Base-by-base conservation (phyloP, 2,329 filamentous ascomycete genomes). In the Drechmeria coniospora region DNA sequence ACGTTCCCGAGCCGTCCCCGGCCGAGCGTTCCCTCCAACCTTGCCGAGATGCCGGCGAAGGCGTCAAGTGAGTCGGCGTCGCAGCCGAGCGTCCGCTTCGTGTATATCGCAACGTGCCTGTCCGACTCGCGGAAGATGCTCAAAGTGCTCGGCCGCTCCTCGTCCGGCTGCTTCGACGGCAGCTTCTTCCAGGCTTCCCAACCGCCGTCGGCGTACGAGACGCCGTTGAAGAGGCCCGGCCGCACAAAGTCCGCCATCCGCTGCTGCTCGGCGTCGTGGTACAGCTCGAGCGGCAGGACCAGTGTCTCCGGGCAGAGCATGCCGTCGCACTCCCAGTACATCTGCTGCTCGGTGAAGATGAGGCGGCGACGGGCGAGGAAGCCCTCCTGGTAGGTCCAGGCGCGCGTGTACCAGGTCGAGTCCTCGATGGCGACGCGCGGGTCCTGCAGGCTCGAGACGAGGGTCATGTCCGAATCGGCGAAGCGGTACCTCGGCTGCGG, bases 301-400 rank as follows among this genome's bases (percentile, higher is more conserved):
- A 53, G 33, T 3, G 47, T 45, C 28, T 54, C 51, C 1, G 50
- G 50, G 28, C 50, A 54, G 5, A 46, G 42, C 51, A 54, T 53
- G 25, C 48, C 49, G 23, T 44, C 50, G 21, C 53, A 57, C 21
- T 57, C 49, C 42, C 51, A 56, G 29, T 53, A 56, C 41, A 53
- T 49, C 30, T 56, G 49, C 19, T 49, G 40, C n/a, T 50, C 42
- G 5, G 53, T 55, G 19, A 57, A 57, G 21, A 56, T 41, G 6
- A 57, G 45, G 3, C 53, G 43, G 9, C 53, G 46, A 8, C 48
- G 38, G 8, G 53, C 47, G 4, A 56, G 38, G 0, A 56, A 35
- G 2, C 46, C 51, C 33, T 57, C 53, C 28, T 57, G 53, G 15
- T 52, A 56, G 0, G 53, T 57, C 53, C 53, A 57, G 6, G 47